Evolutionary conservation across 257 asterid species (phyloP), one percentile per base, ranked within the genome.

Genomic region (Ilex asprella): DNA sequence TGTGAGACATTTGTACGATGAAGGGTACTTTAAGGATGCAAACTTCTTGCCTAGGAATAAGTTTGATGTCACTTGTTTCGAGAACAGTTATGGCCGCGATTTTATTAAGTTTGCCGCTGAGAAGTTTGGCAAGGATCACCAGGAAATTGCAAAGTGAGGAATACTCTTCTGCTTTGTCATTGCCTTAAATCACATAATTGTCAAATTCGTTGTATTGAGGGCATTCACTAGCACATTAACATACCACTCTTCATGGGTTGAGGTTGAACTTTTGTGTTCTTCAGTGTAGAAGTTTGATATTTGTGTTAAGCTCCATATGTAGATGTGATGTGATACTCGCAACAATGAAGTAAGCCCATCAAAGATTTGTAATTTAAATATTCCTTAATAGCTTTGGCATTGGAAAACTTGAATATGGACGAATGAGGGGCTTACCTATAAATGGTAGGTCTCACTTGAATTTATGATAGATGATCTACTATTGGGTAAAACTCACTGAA

Each of bases 101-200:
- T 84, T 73, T 70, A 65, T 91, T 15, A 81, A 80, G 79, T 70
- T 39, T 31, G 94, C 85, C 13, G 94, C 94, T 12, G 76, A 67
- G 58, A 79, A 77, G 55, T 86, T 88, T 73, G 96, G 90, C 2
- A 75, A 58, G 62, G 85, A 88, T 63, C 81, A 86, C 63, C 83
- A 69, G 67, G 86, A 84, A 66, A 70, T 91, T 69, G 84, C 92
- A 47, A 80, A 83, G 98, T 88, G 76, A 82, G 91, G 13, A 65
- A 21, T 50, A 47, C 12, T 54, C 16, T 61, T 47, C 62, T 69
- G 39, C 60, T 46, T 6, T 14, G n/a, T 6, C n/a, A 14, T 46
- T 46, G 13, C 10, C 52, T 46, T 46, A 10, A 46, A 46, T 14
- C 5, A 35, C 0, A 35, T 35, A 35, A 35, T 35, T 35, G 41